These are phyloP conservation scores for Diaporthe ampelina DNA, from an alignment of 2,329 filamentous ascomycete genomes.

Conservation along the genomic window DNA sequence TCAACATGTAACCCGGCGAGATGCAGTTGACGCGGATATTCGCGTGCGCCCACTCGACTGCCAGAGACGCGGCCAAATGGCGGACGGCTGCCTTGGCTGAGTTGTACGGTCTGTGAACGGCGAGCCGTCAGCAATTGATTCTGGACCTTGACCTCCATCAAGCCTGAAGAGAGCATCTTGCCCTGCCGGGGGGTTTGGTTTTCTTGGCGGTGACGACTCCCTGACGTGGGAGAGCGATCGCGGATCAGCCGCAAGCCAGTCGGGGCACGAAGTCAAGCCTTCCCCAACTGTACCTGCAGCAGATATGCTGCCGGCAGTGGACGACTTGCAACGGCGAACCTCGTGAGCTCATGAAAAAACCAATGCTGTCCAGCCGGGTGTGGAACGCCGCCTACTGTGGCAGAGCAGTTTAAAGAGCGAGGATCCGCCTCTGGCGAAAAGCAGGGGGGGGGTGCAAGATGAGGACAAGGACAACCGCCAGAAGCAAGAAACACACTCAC, in stretches of 20 bases:
- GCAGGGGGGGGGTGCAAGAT: neutral
- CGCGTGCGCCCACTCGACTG: constrained; percentile 92
- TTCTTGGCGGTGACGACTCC: constrained; percentile 5
- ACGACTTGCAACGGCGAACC: neutral
- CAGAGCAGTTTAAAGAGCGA: neutral
- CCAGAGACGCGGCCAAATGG: constrained; percentile 87
- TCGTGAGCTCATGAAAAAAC: neutral
- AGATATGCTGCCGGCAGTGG: neutral
- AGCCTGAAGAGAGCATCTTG: neutral
- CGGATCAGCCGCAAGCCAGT: constrained; percentile 22
- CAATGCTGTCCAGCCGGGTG: neutral
- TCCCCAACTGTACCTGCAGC: constrained; percentile 21
- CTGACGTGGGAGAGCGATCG: neutral
- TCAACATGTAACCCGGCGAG: constrained; percentile 96
- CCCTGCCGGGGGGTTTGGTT: neutral
- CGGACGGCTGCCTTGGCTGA: constrained; percentile 92
- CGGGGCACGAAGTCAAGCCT: neutral
- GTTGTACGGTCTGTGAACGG: constrained; percentile 80
- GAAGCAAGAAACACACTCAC: constrained; percentile 53
- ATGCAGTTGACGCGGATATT: constrained; percentile 96
- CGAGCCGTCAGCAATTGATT: neutral
- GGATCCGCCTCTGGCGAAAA: too few relatives aligned
- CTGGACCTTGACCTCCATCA: neutral
- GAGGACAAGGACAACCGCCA: neutral
- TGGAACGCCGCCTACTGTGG: neutral